Percentiles rank a stretch among this genome's conserved stretches.
phyloP scores from a whole-genome alignment of 768 basidiomycete genomes.

The Tylopilus felleus region DNA sequence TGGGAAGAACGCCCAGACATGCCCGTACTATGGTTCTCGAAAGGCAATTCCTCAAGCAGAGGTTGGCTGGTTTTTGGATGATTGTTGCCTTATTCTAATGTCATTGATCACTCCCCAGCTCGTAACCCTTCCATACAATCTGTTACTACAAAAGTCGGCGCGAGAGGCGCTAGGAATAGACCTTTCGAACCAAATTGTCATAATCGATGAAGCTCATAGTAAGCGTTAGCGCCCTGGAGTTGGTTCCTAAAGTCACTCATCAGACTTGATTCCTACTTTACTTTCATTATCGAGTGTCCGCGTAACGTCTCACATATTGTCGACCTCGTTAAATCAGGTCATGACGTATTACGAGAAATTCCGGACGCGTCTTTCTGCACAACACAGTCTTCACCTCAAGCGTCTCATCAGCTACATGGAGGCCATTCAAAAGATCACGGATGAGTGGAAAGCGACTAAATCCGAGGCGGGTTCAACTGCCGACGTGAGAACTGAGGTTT shows the following conservation, averaged over 20 bases:
- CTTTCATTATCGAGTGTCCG: conserved; percentile 78
- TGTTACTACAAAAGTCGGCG: conserved; percentile 77
- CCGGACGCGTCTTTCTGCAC: conserved; percentile 65
- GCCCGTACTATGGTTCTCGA: conserved; percentile 92
- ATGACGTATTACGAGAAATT: conserved; percentile 75
- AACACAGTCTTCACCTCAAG: conserved; percentile 75
- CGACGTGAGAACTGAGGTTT: conserved; percentile 49
- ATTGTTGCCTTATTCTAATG: not conserved
- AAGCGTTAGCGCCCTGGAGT: conserved; percentile 29
- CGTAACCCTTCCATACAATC: conserved; percentile 91
- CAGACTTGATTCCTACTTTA: conserved; percentile 87
- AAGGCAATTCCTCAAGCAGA: conserved; percentile 88
- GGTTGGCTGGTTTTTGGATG: conserved; percentile 38
- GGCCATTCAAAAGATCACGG: conserved; percentile 57
- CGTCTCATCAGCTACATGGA: conserved; percentile 73
- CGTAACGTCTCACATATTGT: conserved; percentile 55
- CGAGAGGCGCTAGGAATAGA: conserved; percentile 87
- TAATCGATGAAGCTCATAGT: conserved; percentile 98
- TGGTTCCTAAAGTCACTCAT: conserved; percentile 3
- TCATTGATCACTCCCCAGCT: conserved; percentile 44
- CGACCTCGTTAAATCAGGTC: conserved; percentile 69
- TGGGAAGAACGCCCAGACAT: conserved; percentile 67
- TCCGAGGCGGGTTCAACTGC: conserved; percentile 9
- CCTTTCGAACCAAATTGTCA: conserved; percentile 77
- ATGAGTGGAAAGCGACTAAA: conserved; percentile 45